Percentiles rank a stretch among this genome's conserved stretches.
These are phyloP conservation scores for Bonia amplexicaulis DNA, from an alignment of 176 grass and related monocot genomes.

Conservation along the genomic window DNA sequence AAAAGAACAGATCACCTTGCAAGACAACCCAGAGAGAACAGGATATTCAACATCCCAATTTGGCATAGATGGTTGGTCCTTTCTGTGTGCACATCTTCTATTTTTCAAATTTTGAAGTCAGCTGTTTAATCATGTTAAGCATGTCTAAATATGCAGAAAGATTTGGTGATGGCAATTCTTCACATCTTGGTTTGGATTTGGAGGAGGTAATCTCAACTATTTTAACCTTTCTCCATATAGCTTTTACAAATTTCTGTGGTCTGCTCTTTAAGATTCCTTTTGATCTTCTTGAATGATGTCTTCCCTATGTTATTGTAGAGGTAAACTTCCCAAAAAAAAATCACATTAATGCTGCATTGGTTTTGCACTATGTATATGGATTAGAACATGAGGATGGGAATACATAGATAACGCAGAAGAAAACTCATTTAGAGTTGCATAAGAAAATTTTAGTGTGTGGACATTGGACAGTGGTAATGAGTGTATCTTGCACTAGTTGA, in stretches of 20 bases:
- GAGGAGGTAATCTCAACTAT: conserved; percentile 65
- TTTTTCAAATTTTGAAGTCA: background rate
- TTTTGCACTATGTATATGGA: background rate
- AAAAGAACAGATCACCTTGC: conserved; percentile 98
- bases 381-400: background rate
- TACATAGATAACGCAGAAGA: background rate
- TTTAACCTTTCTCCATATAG: background rate
- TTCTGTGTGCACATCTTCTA: conserved; percentile 21
- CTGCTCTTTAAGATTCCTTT: background rate
- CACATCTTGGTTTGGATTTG: conserved; percentile 92
- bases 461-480: background rate
- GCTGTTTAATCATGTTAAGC: conserved; percentile 28
- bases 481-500: background rate
- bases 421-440: background rate
- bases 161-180: conserved; percentile 97
- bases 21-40: conserved; percentile 85
- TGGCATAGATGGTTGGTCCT: conserved; percentile 93
- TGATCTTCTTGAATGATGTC: background rate
- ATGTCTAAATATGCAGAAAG: conserved; percentile 60
- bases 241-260: background rate
- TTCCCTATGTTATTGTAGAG: background rate
- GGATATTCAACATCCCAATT: conserved; percentile 80
- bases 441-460: background rate
- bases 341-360: background rate
- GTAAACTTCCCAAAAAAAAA: background rate